phyloP scores from a whole-genome alignment of 257 asterid species.

The Pogostemon cablin region DNA sequence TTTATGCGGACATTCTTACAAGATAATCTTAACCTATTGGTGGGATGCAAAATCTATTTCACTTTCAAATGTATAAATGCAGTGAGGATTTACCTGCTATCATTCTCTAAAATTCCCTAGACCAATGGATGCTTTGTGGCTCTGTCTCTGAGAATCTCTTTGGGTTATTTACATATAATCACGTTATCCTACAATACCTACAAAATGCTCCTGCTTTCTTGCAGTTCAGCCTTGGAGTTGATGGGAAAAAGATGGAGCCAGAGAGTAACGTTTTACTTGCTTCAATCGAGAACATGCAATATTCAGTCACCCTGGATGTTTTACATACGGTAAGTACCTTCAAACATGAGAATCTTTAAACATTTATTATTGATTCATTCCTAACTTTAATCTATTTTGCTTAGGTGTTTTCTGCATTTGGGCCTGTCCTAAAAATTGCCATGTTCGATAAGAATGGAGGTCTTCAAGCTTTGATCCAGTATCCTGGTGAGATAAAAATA shows the following conservation, averaged over 20 bases:
- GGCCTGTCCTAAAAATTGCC: conserved; percentile 84
- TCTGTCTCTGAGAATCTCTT: not conserved
- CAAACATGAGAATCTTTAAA: conserved; percentile 31
- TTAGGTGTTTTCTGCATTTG: conserved; percentile 82
- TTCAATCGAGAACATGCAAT: conserved; percentile 97
- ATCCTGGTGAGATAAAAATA: conserved; percentile 61
- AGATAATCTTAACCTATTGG: conserved; percentile 21
- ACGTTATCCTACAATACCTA: not conserved
- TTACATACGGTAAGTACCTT: conserved; percentile 65
- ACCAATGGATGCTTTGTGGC: not conserved
- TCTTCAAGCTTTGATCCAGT: conserved; percentile 87
- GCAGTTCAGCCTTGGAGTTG: conserved; percentile 81
- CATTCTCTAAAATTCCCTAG: conserved; percentile 3
- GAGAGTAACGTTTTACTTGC: conserved; percentile 99
- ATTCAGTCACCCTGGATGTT: conserved; percentile 92
- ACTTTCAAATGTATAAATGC: conserved; percentile 25
- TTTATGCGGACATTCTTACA: conserved; percentile 5
- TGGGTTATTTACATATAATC: conserved; percentile 10
- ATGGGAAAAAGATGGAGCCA: conserved; percentile 86
- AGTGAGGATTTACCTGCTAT: conserved; percentile 5
- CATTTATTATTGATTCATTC: conserved; percentile 9
- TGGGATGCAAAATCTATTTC: conserved; percentile 14
- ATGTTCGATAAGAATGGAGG: conserved; percentile 93
- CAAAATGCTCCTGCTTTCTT: conserved; percentile 32
- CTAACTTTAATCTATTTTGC: conserved; percentile 24